Evolutionary conservation across 768 basidiomycete genomes (phyloP), one percentile per base, ranked within the genome.

Genomic region (Panus rudis): DNA sequence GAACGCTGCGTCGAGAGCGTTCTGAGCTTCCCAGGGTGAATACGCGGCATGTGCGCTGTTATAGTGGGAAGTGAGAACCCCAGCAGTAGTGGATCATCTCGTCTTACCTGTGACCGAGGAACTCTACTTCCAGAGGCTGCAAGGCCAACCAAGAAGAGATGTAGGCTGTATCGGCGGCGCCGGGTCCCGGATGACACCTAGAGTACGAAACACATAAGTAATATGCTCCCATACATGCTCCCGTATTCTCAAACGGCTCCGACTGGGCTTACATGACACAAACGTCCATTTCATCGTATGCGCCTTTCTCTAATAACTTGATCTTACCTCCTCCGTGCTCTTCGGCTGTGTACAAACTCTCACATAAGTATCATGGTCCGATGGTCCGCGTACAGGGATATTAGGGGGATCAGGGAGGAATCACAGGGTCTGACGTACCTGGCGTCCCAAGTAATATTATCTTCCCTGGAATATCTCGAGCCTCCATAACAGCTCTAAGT

Each of bases 1-100:
- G 58, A 92, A 84, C 1, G 90, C 90, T 0, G 92, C 92, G 55
- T 93, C 92, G 33, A 90, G 73, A 11, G 90, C 88, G 55, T 92
- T 92, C 31, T 73, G 75, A 19, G 84, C 90, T 61, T 92, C 86
- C 84, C 90, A 92, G 3, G 89, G 89, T 10, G 84, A 76, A 25
- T 71, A 74, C n/a, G 79, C 81, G 13, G 87, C 87, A 52, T 89
- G 87, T 4, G 86, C 84, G 34, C 83, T 88, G 50, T 31, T 6
- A 16, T 11, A 26, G 28, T 42, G 13, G 30, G 26, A 48, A 10
- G 44, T 35, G n/a, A 46, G 41, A 14, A 38, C 7, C 21, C n/a
- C 28, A 27, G 42, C 42, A 37, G 50, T 42, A 1, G 42, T 45
- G 23, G 46, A 47, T 11, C 13, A 6, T 26, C 28, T 25, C 32